Evolutionary conservation across 2,329 filamentous ascomycete genomes (phyloP).

Genomic region (Penicillium sp.): DNA sequence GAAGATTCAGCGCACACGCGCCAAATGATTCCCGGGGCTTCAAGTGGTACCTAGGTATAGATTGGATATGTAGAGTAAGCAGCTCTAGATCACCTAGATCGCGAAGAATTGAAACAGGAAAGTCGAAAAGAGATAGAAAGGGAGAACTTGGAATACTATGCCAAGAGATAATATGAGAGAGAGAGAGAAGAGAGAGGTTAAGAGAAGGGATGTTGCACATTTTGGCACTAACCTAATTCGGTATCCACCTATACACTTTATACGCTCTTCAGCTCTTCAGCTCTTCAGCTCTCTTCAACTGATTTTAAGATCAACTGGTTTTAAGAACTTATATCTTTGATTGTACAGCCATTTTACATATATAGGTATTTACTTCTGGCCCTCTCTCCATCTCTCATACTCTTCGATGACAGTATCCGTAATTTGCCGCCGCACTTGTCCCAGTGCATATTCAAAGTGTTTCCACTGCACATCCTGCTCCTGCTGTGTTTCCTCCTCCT

Average conservation of each 20-base stretch:
- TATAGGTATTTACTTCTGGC: slow-evolving; percentile 2
- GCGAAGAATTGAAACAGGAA: neutral
- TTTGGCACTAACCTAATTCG: slow-evolving; percentile 11
- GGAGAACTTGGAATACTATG: neutral
- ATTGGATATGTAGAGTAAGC: neutral
- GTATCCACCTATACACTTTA: slow-evolving; percentile 13
- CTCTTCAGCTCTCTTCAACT: neutral
- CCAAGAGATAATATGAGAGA: neutral
- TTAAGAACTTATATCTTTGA: neutral
- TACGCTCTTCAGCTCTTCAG: neutral
- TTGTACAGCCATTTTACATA: neutral
- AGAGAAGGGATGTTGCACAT: neutral
- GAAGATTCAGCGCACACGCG: neutral
- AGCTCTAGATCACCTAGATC: no score
- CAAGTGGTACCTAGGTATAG: neutral
- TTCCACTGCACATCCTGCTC: slow-evolving; percentile 31
- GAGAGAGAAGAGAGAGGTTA: neutral
- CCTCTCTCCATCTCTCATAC: slow-evolving; percentile 49
- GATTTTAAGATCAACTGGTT: neutral
- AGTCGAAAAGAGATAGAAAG: neutral
- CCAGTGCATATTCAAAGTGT: slow-evolving; percentile 40
- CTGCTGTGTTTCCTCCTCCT: slow-evolving; percentile 39
- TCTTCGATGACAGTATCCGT: slow-evolving; percentile 50
- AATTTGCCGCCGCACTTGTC: slow-evolving; percentile 49
- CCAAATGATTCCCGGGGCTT: neutral